These are phyloP conservation scores for Fagus crenata DNA, from an alignment of 306 rosid genomes.

Conservation along the genomic window DNA sequence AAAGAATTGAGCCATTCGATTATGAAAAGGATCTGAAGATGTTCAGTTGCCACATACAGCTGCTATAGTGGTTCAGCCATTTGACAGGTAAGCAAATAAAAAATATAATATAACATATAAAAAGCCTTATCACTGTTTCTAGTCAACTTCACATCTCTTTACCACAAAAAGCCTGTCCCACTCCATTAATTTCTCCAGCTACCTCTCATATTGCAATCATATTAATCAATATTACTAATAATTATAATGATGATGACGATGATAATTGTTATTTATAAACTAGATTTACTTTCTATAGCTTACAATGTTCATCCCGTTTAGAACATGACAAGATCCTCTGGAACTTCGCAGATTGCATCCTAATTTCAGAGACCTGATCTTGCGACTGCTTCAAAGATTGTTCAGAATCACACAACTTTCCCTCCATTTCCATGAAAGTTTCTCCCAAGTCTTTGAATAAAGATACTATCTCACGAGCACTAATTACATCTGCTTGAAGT, in stretches of 20 bases:
- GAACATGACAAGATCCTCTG: constrained; percentile 47
- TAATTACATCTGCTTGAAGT: constrained; percentile 48
- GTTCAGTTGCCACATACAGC: constrained; percentile 15
- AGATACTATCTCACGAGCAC: constrained; percentile 40
- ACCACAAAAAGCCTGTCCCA: background rate
- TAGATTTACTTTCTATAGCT: constrained; percentile 27
- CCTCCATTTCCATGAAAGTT: constrained; percentile 39
- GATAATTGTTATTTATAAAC: background rate
- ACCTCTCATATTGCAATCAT: background rate
- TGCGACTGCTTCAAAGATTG: constrained; percentile 56
- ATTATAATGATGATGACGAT: background rate
- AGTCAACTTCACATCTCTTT: background rate
- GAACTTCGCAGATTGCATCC: constrained; percentile 53
- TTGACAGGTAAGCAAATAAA: background rate
- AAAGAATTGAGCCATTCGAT: constrained; percentile 14
- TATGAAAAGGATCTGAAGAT: background rate
- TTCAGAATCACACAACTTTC: constrained; percentile 52
- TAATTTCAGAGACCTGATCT: constrained; percentile 66
- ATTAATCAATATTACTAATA: background rate
- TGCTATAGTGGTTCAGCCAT: background rate
- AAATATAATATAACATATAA: background rate
- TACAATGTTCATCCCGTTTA: constrained; percentile 52
- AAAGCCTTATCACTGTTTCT: background rate
- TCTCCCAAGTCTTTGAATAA: constrained; percentile 44
- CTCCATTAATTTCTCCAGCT: background rate